Percentiles rank a stretch among this genome's conserved stretches.
phyloP scores from a whole-genome alignment of 768 basidiomycete genomes.

The Xerocomus spinulosus region DNA sequence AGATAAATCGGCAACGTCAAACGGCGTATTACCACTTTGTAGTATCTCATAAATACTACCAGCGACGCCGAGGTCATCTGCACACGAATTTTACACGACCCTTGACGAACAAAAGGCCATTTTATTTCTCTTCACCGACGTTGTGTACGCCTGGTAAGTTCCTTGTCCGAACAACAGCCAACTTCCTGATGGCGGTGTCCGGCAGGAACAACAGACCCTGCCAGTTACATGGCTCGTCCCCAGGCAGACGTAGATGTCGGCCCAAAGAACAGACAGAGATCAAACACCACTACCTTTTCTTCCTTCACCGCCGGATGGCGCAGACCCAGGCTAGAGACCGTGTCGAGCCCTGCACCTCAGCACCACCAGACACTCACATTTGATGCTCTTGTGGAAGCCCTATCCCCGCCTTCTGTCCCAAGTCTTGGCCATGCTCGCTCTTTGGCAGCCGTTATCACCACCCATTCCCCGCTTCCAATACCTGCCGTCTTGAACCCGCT shows the following conservation, averaged over 20 bases:
- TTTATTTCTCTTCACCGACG: slow-evolving; percentile 4
- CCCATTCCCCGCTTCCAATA: slow-evolving; percentile 52
- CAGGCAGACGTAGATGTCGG: slow-evolving; percentile 30
- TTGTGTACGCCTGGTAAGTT: slow-evolving; percentile 14
- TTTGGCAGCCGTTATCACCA: slow-evolving; percentile 48
- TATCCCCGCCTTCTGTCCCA: slow-evolving; percentile 56
- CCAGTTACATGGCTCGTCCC: slow-evolving; percentile 27
- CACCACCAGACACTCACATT: slow-evolving; percentile 30
- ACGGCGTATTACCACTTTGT: slow-evolving; percentile 12
- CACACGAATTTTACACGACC: slow-evolving; percentile 16
- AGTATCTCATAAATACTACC: neutral
- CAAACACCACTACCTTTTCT: slow-evolving; percentile 41
- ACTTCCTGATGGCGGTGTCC: slow-evolving; percentile 4
- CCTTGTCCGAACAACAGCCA: neutral
- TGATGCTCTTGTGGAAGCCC: slow-evolving; percentile 44
- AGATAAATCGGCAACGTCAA: slow-evolving; percentile 21
- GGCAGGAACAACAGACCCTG: slow-evolving; percentile 11
- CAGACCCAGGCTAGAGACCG: slow-evolving; percentile 29
- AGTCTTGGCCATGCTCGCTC: slow-evolving; percentile 59
- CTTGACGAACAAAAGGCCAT: slow-evolving; percentile 7
- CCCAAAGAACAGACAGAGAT: slow-evolving; percentile 34
- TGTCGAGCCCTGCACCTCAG: slow-evolving; percentile 23
- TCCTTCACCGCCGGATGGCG: slow-evolving; percentile 38
- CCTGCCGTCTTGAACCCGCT: slow-evolving; percentile 54
- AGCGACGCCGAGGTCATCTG: slow-evolving; percentile 2